A percentile compares a stretch with the other conserved stretches of the same genome.
These are phyloP conservation scores for Cordia subcordata DNA, from an alignment of 257 asterid genomes.

Conservation along the genomic window DNA sequence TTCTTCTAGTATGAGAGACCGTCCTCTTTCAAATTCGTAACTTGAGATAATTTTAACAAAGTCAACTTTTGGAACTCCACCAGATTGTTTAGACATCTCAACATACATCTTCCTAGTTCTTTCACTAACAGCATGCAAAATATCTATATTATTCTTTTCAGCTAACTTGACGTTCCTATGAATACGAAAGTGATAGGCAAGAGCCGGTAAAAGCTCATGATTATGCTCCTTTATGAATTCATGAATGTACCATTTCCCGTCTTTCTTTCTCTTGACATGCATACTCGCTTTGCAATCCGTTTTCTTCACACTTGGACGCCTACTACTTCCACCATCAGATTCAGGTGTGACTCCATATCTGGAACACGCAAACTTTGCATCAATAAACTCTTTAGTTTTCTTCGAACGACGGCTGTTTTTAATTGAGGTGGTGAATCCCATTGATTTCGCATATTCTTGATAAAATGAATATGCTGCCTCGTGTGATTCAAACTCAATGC, in stretches of 20 bases:
- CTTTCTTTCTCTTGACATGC: slow-evolving; percentile 90
- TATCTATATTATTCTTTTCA: slow-evolving; percentile 85
- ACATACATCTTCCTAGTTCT: slow-evolving; percentile 92
- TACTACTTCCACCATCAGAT: slow-evolving; percentile 60
- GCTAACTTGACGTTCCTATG: slow-evolving; percentile 82
- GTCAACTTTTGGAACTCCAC: slow-evolving; percentile 35
- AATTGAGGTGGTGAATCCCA: slow-evolving; percentile 98
- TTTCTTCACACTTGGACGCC: slow-evolving; percentile 78
- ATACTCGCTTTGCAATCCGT: slow-evolving; percentile 96
- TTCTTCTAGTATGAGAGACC: slow-evolving; percentile 65
- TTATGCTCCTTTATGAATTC: slow-evolving; percentile 88
- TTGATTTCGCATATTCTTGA: slow-evolving; percentile 94
- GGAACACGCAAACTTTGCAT: slow-evolving; percentile 93
- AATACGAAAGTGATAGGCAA: slow-evolving; percentile 92
- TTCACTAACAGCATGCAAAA: slow-evolving; percentile 90
- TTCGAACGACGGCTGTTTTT: slow-evolving; percentile 96
- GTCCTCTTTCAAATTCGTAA: slow-evolving; percentile 56
- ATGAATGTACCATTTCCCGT: slow-evolving; percentile 90
- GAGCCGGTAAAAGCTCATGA: slow-evolving; percentile 94
- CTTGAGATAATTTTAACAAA: slow-evolving; percentile 40
- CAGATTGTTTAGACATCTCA: slow-evolving; percentile 83
- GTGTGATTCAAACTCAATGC: slow-evolving; percentile 82
- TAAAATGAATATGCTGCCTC: slow-evolving; percentile 88
- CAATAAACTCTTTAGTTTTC: slow-evolving; percentile 91
- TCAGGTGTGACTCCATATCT: slow-evolving; percentile 94